phyloP scores from a whole-genome alignment of 176 grass and related monocot species.

The Sorghum bicolor region Sorghum_bicolor_NCBIv3 NC_012875.2:59997501-59998000 shows the following conservation, averaged over 20 bases:
- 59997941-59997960: conserved; percentile 20
- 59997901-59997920: not conserved
- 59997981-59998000: conserved; percentile 26
- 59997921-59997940: not conserved
- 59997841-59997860: not conserved
- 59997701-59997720: conserved; percentile 17
- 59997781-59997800: conserved; percentile 23
- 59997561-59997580: not conserved
- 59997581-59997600: not conserved
- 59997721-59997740: conserved; percentile 11
- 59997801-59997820: not conserved
- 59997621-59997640: not conserved
- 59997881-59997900: not conserved
- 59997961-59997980: conserved; percentile 3
- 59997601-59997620: not conserved
- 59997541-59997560: not conserved
- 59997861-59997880: not conserved
- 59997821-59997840: not conserved
- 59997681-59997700: conserved; percentile 38
- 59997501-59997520: not conserved
- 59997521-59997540: not conserved
- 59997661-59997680: not conserved
- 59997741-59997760: not conserved
- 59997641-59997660: not conserved
- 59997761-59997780: not conserved